Conservation (phyloP, 202 grass and related monocot genomes). For the Thinopyrum obtusiflorum region DNA sequence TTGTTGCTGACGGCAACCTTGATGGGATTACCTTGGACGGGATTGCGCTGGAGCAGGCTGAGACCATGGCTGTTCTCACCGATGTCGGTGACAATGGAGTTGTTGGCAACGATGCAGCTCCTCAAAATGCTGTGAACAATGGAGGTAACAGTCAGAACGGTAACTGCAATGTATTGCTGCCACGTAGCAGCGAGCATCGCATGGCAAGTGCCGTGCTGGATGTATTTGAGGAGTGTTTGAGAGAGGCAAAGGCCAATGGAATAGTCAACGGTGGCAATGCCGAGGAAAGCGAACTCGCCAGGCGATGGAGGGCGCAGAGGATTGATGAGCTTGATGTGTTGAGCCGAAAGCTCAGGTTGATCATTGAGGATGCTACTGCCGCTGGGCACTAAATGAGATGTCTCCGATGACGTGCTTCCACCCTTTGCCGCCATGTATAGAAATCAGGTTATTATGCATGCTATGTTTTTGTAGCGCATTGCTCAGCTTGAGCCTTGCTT, state of each 20-base stretch:
- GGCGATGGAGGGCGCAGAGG: constrained; percentile 63
- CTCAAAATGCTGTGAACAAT: neutral
- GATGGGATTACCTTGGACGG: constrained; percentile 26
- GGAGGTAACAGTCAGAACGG: constrained; percentile 21
- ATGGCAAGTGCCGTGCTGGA: constrained; percentile 55
- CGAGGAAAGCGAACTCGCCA: constrained; percentile 36
- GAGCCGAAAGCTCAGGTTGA: constrained; percentile 63
- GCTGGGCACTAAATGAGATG: constrained; percentile 28
- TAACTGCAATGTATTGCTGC: constrained; percentile 31
- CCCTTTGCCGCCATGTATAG: constrained; percentile 38
- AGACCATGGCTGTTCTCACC: neutral
- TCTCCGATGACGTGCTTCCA: constrained; percentile 27
- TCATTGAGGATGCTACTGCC: constrained; percentile 51
- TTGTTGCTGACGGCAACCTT: constrained; percentile 29
- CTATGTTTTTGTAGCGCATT: constrained; percentile 41
- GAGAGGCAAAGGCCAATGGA: constrained; percentile 44
- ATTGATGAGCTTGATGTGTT: constrained; percentile 71
- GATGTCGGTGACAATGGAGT: neutral
- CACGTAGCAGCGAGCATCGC: constrained; percentile 27
- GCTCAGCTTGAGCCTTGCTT: constrained; percentile 27
- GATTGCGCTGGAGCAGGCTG: constrained; percentile 33
- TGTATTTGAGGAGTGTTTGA: constrained; percentile 79
- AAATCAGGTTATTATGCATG: constrained; percentile 38
- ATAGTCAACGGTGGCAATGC: neutral
- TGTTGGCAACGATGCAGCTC: neutral